Evolutionary conservation across 768 basidiomycete genomes (phyloP).

Genomic region (Hemileccinum rubropunctum): DNA sequence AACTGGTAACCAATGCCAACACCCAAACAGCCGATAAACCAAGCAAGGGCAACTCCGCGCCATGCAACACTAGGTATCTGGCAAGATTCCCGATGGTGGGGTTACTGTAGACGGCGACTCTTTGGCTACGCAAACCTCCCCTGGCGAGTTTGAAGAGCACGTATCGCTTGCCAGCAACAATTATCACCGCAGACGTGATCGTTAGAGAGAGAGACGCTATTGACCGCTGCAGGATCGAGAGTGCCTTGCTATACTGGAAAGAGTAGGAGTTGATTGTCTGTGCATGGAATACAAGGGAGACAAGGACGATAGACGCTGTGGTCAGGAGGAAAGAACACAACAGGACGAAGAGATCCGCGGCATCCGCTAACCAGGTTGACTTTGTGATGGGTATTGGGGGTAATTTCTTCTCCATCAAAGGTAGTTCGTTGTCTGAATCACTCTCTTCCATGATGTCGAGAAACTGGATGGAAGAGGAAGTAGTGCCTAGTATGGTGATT

Average conservation of each 20-base stretch:
- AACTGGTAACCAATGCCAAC: slow-evolving; percentile 8
- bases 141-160: slow-evolving; percentile 14
- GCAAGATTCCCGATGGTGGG: slow-evolving; percentile 12
- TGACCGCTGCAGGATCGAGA: slow-evolving; percentile 7
- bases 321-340: slow-evolving; percentile 5
- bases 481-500: background rate
- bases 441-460: background rate
- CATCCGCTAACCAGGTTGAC: slow-evolving; percentile 1
- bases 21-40: slow-evolving; percentile 9
- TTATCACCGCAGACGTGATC: slow-evolving; percentile 13
- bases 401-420: background rate
- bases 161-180: slow-evolving; percentile 15
- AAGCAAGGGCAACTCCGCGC: slow-evolving; percentile 11
- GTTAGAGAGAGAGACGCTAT: slow-evolving; percentile 10
- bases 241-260: background rate
- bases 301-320: background rate
- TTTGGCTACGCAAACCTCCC: slow-evolving; percentile 12
- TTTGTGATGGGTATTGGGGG: background rate
- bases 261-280: background rate
- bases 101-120: slow-evolving; percentile 10
- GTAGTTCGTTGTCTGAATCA: background rate
- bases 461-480: background rate
- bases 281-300: background rate
- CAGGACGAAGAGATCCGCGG: slow-evolving; percentile 5
- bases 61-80: background rate